Evolutionary conservation across 805 yeast genomes (phyloP), one percentile per base, ranked within the genome.

Genomic region (Pichia ethanolica): DNA sequence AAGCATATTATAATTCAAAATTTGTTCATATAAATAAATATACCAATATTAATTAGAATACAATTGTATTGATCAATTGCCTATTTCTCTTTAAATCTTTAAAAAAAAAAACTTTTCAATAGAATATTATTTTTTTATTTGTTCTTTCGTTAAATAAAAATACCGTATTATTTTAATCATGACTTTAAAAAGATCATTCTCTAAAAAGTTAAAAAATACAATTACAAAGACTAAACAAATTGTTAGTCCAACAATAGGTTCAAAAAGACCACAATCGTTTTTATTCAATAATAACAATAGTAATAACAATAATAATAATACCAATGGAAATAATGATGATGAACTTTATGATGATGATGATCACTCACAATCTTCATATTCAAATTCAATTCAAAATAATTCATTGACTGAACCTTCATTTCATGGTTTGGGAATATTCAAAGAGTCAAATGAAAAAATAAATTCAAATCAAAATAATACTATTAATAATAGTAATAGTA

Each of bases 131-230:
- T 20, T 20, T 3, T 20, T 20, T 20, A 20, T 20, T 20, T 20
- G 20, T 20, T 20, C 3, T 2, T 20, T 20, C 3, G 20, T 20
- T 20, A 20, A 20, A 20, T 20, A 20, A 20, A 20, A 20, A 20
- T 20, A 20, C 20, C 20, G 20, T 20, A 20, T 25, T n/a, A 25
- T 30, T 6, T 13, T 26, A 7, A 42, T 27, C 27, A 56, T 56
- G 59, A 42, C 54, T 4, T 42, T 57, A 25, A 57, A 56, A 28
- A 43, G 58, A 9, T 48, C 56, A 20, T 11, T 57, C 6, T 57
- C 60, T 10, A 37, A 48, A 26, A 49, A 48, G 41, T 27, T 57
- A n/a, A 55, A 50, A 42, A 39, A 45, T 30, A 54, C 60, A 1
- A 7, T 56, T 1, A 37, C 12, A 3, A 54, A 48, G 36, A 56